Conservation (phyloP, 2,329 filamentous ascomycete species). For the Ploettnerulaceae sp. region DNA sequence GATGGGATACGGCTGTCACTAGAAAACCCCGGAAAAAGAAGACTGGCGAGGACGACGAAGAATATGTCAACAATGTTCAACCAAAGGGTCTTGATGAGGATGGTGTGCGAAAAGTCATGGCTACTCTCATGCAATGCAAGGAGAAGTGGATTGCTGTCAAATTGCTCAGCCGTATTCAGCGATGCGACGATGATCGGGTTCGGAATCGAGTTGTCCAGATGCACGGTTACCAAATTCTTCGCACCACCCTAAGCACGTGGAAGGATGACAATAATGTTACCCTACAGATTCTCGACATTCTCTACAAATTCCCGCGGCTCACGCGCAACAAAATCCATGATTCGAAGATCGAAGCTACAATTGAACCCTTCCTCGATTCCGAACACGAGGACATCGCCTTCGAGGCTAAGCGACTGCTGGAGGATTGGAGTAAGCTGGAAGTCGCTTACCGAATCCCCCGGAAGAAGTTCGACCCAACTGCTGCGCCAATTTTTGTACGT, state of each 20-base stretch:
- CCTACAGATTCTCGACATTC: slow-evolving; percentile 81
- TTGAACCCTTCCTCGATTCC: slow-evolving; percentile 62
- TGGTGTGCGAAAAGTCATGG: slow-evolving; percentile 91
- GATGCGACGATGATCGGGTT: slow-evolving; percentile 79
- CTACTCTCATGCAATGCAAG: slow-evolving; percentile 92
- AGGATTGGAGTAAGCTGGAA: slow-evolving; percentile 85
- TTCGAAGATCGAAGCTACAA: slow-evolving; percentile 84
- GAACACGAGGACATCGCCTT: slow-evolving; percentile 71
- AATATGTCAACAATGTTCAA: slow-evolving; percentile 87
- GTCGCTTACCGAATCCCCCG: slow-evolving; percentile 89
- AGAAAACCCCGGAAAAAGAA: slow-evolving; percentile 94
- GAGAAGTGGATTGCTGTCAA: slow-evolving; percentile 99
- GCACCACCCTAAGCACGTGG: slow-evolving; percentile 79
- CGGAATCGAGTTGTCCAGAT: slow-evolving; percentile 87
- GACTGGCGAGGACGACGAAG: slow-evolving; percentile 83
- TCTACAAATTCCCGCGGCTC: slow-evolving; percentile 81
- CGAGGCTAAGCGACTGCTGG: slow-evolving; percentile 66
- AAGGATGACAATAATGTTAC: slow-evolving; percentile 87
- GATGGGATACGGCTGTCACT: slow-evolving; percentile 84
- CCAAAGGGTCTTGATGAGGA: slow-evolving; percentile 74
- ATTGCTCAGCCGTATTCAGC: slow-evolving; percentile 81
- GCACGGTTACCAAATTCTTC: slow-evolving; percentile 95
- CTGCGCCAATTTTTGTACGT: slow-evolving; percentile 50
- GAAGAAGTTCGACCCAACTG: slow-evolving; percentile 74
- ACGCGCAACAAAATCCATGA: slow-evolving; percentile 97